Conservation (phyloP, 2,329 filamentous ascomycete species). For the Chrysoporthe deuterocubensis region DNA sequence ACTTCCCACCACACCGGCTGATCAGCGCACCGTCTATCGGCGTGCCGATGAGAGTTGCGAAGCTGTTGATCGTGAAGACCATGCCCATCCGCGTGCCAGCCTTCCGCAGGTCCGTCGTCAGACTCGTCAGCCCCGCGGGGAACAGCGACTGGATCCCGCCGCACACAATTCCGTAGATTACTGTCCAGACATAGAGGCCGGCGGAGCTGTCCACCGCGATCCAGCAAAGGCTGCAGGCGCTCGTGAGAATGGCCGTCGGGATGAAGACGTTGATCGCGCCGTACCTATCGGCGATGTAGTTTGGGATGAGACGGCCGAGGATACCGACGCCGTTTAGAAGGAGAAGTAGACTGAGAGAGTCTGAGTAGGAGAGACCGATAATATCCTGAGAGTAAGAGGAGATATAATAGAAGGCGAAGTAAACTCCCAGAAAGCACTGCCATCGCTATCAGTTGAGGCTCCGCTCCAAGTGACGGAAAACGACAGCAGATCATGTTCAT, state of each 20-base stretch:
- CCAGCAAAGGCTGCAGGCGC: constrained; percentile 59
- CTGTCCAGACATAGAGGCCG: constrained; percentile 64
- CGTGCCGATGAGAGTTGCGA: constrained; percentile 56
- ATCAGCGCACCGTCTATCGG: constrained; percentile 57
- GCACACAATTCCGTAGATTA: constrained; percentile 66
- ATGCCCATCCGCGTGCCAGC: constrained; percentile 62
- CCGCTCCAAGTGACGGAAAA: too few species aligned
- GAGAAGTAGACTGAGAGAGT: constrained; percentile 64
- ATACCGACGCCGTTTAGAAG: constrained; percentile 67
- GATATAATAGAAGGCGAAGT: constrained; percentile 65
- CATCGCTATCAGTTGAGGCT: not conserved
- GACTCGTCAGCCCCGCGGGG: constrained; percentile 61
- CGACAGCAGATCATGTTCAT: not conserved
- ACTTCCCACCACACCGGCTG: constrained; percentile 44
- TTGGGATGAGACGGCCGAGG: constrained; percentile 61
- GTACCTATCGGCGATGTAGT: constrained; percentile 58
- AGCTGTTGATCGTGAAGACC: constrained; percentile 60
- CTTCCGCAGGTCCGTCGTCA: constrained; percentile 56
- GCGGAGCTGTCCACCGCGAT: constrained; percentile 53
- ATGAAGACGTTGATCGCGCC: constrained; percentile 67
- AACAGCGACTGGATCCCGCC: constrained; percentile 70
- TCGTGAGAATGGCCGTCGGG: constrained; percentile 47
- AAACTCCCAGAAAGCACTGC: constrained; percentile 55
- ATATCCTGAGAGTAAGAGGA: constrained; percentile 51
- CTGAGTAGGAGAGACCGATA: constrained; percentile 48